phyloP scores from a whole-genome alignment of 768 basidiomycete species.

The Pisolithus orientalis region DNA sequence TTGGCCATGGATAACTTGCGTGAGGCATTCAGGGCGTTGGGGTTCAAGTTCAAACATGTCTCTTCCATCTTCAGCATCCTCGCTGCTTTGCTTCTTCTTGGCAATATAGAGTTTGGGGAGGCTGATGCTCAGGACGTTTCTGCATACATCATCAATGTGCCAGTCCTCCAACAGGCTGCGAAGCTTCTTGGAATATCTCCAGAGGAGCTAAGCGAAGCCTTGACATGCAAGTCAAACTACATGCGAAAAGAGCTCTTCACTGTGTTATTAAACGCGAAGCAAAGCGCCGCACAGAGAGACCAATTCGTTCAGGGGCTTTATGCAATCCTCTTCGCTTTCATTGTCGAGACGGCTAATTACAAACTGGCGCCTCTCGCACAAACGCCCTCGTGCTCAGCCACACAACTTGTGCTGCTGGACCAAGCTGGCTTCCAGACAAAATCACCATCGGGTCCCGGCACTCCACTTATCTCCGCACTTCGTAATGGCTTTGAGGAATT shows the following conservation, averaged over 20 bases:
- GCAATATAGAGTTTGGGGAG: conserved; percentile 54
- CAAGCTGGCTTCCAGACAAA: conserved; percentile 53
- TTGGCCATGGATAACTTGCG: conserved; percentile 54
- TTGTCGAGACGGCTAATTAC: conserved; percentile 60
- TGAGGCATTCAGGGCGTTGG: conserved; percentile 47
- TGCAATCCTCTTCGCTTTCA: conserved; percentile 56
- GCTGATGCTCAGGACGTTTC: conserved; percentile 49
- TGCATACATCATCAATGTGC: conserved; percentile 41
- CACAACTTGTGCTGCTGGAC: conserved; percentile 50
- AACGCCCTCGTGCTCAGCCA: conserved; percentile 32
- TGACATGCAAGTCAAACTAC: conserved; percentile 54
- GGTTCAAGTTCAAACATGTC: conserved; percentile 57
- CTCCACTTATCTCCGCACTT: conserved; percentile 49
- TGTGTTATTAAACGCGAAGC: conserved; percentile 45
- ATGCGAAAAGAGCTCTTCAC: conserved; percentile 55
- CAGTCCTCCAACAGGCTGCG: conserved; percentile 44
- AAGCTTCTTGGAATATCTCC: conserved; percentile 44
- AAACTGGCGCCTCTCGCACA: conserved; percentile 41
- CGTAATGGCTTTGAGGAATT: conserved; percentile 59
- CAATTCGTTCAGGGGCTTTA: conserved; percentile 53
- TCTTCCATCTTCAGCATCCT: conserved; percentile 49
- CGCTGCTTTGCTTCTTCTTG: conserved; percentile 47
- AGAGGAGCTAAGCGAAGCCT: conserved; percentile 47
- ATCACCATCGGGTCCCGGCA: conserved; percentile 34
- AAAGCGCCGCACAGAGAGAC: conserved; percentile 49